A percentile compares a stretch with the other conserved stretches of the same genome.
These are phyloP conservation scores for Begonia peltatifolia DNA, from an alignment of 306 rosid species.

Conservation along the genomic window DNA sequence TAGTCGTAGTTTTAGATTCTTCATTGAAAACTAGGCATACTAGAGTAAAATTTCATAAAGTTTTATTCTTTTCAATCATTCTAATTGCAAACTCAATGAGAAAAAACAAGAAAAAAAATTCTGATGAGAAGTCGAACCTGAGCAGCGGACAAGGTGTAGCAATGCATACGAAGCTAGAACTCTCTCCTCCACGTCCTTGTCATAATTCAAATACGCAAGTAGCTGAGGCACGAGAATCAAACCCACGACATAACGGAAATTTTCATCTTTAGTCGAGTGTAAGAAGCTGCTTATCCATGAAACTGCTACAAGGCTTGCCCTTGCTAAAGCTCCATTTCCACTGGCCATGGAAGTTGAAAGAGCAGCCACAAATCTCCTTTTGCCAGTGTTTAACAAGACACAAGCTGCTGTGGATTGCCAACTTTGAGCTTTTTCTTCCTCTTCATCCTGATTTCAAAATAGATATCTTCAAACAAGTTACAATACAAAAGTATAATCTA, in stretches of 20 bases:
- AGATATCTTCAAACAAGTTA: not conserved
- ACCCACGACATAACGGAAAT: conserved; percentile 25
- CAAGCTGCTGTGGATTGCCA: conserved; percentile 60
- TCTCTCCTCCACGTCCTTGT: conserved; percentile 57
- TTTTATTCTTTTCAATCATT: too few relatives aligned
- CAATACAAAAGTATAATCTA: not conserved
- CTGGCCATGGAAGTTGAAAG: conserved; percentile 45
- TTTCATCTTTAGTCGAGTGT: conserved; percentile 23
- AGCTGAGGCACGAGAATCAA: conserved; percentile 43
- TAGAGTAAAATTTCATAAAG: too few relatives aligned
- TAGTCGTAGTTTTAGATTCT: too few relatives aligned
- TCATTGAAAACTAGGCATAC: too few relatives aligned
- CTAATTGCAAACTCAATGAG: too few relatives aligned
- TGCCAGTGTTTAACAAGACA: conserved; percentile 38
- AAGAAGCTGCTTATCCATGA: conserved; percentile 63
- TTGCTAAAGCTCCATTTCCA: conserved; percentile 44
- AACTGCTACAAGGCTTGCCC: conserved; percentile 55
- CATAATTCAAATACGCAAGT: conserved; percentile 32
- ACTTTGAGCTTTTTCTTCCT: conserved; percentile 34
- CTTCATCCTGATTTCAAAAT: conserved; percentile 22
- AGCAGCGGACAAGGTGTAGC: conserved; percentile 29
- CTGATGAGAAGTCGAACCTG: conserved; percentile 25
- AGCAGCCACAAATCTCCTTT: conserved; percentile 34
- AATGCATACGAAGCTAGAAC: conserved; percentile 73
- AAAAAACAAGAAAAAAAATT: too few relatives aligned